Percentiles rank a stretch among this genome's conserved stretches.
These are phyloP conservation scores for Nitzschia sp. DNA, from an alignment of 108 stramenopile species.

Conservation along the genomic window DNA sequence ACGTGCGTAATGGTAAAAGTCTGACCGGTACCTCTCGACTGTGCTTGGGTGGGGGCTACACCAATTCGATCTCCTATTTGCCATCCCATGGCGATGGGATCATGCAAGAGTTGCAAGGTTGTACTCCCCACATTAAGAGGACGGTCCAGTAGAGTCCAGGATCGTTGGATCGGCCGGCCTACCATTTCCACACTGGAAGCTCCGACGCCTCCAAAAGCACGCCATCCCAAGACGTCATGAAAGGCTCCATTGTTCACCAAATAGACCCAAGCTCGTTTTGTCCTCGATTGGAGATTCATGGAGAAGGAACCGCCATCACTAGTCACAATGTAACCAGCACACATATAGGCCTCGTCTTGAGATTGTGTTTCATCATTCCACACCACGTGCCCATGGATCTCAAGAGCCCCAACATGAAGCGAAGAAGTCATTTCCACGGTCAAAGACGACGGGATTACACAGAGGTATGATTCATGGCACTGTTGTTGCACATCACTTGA, in stretches of 20 bases:
- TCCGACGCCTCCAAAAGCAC: slow-evolving; percentile 37
- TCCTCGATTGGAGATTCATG: slow-evolving; percentile 28
- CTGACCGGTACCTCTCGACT: slow-evolving; percentile 43
- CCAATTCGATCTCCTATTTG: slow-evolving; percentile 59
- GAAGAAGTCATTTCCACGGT: slow-evolving; percentile 37
- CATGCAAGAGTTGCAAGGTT: slow-evolving; percentile 47
- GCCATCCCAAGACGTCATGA: slow-evolving; percentile 33
- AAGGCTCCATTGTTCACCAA: slow-evolving; percentile 57
- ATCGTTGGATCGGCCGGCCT: slow-evolving; percentile 39
- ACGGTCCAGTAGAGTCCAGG: slow-evolving; percentile 50
- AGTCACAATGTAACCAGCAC: slow-evolving; percentile 59
- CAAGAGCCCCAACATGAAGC: slow-evolving; percentile 47
- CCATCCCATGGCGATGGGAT: slow-evolving; percentile 57
- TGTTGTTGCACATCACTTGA: slow-evolving; percentile 16
- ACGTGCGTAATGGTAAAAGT: slow-evolving; percentile 41
- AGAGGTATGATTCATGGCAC: slow-evolving; percentile 23
- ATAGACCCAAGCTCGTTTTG: slow-evolving; percentile 47
- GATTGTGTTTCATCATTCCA: slow-evolving; percentile 43
- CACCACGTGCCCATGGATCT: slow-evolving; percentile 41
- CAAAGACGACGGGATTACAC: slow-evolving; percentile 41
- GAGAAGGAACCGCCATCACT: slow-evolving; percentile 33
- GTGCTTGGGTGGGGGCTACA: slow-evolving; percentile 44
- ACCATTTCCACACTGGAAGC: slow-evolving; percentile 24
- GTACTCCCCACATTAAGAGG: slow-evolving; percentile 28
- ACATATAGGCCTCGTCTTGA: slow-evolving; percentile 31